Evolutionary conservation across 495 filamentous ascomycete species (phyloP).

Genomic region (Chaetomium cochliodes): DNA sequence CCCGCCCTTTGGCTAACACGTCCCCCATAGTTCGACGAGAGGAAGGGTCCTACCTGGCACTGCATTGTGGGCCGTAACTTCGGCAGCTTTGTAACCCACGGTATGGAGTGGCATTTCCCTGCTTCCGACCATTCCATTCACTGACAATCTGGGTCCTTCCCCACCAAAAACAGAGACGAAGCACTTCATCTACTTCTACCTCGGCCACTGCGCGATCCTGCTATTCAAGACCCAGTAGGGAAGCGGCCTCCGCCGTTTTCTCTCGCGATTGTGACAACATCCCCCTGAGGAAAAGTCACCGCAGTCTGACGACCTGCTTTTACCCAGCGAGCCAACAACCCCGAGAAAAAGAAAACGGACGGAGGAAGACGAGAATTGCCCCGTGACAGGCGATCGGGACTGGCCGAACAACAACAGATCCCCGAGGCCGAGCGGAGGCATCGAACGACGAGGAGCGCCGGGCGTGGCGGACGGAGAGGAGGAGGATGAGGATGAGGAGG

Average conservation of each 20-base stretch:
- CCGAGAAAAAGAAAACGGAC: constrained; percentile 16
- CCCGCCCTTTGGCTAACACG: constrained; percentile 23
- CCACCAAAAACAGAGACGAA: constrained; percentile 71
- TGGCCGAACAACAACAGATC: constrained; percentile 13
- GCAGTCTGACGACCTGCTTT: not conserved
- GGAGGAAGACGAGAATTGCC: constrained; percentile 15
- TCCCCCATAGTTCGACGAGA: constrained; percentile 70
- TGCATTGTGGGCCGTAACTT: constrained; percentile 99
- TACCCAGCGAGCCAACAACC: constrained; percentile 11
- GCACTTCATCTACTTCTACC: constrained; percentile 99
- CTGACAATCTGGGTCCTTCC: not conserved
- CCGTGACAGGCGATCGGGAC: not conserved
- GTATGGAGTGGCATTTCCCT: constrained; percentile 47
- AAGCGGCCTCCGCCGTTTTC: constrained; percentile 32
- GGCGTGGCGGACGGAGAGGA: not conserved
- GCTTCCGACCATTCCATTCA: not conserved
- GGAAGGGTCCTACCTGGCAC: constrained; percentile 95
- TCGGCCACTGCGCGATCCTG: constrained; percentile 96
- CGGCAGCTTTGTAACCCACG: constrained; percentile 97
- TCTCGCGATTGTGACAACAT: constrained; percentile 28
- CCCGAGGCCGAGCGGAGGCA: not conserved
- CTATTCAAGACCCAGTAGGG: constrained; percentile 97
- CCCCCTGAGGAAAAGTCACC: not conserved
- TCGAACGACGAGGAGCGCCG: not conserved
- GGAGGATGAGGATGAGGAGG: too few relatives aligned